Percentiles rank a stretch among this genome's conserved stretches.
Conservation (phyloP, 371 early-diverging fungal species). For the Smittium mucronatum region DNA sequence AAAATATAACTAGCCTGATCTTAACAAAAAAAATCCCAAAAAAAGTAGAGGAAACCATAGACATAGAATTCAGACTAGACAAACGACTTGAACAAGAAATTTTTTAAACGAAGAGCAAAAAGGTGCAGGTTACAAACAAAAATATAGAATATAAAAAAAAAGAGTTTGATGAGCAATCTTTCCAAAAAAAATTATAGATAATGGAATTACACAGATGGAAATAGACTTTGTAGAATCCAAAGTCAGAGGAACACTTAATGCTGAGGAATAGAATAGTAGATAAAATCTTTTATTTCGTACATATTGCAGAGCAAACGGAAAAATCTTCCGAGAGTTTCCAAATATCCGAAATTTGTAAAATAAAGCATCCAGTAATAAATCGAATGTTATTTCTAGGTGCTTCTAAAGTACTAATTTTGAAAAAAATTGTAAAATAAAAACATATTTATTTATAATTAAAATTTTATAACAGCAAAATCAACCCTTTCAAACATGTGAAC, state of each 20-base stretch:
- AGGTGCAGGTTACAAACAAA: too few species aligned
- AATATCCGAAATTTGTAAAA: background rate
- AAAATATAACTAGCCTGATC: background rate
- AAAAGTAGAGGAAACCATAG: background rate
- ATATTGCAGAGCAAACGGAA: background rate
- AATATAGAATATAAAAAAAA: too few species aligned
- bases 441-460: background rate
- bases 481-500: background rate
- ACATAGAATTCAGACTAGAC: background rate
- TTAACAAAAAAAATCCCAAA: background rate
- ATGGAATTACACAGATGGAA: background rate
- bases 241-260: too few species aligned
- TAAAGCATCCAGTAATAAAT: background rate
- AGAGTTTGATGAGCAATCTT: too few species aligned
- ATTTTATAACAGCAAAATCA: background rate
- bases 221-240: background rate
- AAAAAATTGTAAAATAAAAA: background rate
- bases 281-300: background rate
- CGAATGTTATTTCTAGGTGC: background rate
- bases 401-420: background rate
- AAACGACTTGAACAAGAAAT: too few species aligned
- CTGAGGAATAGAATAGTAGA: background rate
- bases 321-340: background rate
- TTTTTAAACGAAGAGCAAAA: too few species aligned
- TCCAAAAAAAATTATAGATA: background rate